These are phyloP conservation scores for Cucumis cinereus DNA, from an alignment of 306 rosid species.

Conservation along the genomic window DNA sequence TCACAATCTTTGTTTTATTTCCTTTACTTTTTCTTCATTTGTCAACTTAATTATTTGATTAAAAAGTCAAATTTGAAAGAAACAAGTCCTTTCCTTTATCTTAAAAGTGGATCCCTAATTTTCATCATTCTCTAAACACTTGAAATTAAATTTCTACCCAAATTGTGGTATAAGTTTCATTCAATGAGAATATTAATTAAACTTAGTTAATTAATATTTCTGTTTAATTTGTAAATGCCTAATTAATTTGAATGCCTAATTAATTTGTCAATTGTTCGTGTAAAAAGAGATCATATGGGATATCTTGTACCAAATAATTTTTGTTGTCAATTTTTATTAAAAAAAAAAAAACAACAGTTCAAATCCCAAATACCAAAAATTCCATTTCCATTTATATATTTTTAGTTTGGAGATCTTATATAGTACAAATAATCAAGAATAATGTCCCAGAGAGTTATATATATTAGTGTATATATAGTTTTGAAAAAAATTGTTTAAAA, in stretches of 20 bases:
- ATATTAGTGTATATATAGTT: no score
- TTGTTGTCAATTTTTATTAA: no score
- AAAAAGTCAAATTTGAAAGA: not conserved
- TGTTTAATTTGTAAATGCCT: not conserved
- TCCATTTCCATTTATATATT: no score
- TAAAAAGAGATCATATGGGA: no score
- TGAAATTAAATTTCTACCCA: not conserved
- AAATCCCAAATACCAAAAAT: no score
- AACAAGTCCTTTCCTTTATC: not conserved
- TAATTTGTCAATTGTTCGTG: not conserved
- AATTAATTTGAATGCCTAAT: not conserved
- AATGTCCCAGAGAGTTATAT: not conserved
- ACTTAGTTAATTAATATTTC: not conserved
- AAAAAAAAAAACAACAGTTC: no score
- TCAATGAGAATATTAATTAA: not conserved
- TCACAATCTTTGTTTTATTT: not conserved
- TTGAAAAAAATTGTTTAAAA: no score
- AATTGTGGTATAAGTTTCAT: not conserved
- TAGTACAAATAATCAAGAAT: no score
- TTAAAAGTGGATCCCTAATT: not conserved
- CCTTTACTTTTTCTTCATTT: not conserved
- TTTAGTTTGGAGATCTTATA: not conserved
- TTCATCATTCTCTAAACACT: not conserved
- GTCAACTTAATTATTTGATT: not conserved
- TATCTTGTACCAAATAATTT: no score